Evolutionary conservation across 2,329 filamentous ascomycete species (phyloP).

Genomic region (Talaromyces sp.): DNA sequence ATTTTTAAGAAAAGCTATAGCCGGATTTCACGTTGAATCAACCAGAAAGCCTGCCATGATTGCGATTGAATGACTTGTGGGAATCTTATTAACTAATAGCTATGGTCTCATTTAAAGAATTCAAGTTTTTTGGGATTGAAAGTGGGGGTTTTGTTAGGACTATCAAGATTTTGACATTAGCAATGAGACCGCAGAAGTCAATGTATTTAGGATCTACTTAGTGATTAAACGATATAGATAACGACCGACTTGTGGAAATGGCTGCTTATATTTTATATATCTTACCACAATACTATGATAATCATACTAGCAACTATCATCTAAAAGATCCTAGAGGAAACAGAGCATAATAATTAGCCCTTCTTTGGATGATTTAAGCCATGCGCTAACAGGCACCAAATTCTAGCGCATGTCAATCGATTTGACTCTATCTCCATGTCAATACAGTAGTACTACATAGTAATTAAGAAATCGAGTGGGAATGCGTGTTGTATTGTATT

Average conservation of each 20-base stretch:
- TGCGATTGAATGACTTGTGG: neutral
- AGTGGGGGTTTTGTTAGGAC: neutral
- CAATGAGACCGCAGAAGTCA: neutral
- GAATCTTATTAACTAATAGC: neutral
- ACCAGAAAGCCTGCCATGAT: neutral
- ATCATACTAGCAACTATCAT: too few species aligned
- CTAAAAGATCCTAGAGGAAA: too few species aligned
- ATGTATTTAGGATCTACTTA: neutral
- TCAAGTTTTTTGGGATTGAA: neutral
- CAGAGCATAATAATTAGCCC: too few species aligned
- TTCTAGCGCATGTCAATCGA: too few species aligned
- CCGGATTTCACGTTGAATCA: neutral
- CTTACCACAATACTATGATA: too few species aligned
- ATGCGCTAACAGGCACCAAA: too few species aligned
- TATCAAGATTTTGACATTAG: neutral
- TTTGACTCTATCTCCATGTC: too few species aligned
- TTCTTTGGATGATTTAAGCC: too few species aligned
- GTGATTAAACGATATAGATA: neutral
- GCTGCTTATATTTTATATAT: neutral
- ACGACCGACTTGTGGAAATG: neutral
- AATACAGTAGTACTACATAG: too few species aligned
- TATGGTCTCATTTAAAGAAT: neutral
- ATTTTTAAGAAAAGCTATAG: neutral
- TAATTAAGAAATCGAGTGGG: too few species aligned
- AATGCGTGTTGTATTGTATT: too few species aligned